phyloP scores from a whole-genome alignment of 2,329 filamentous ascomycete genomes.

The Amauroascus verrucosus region DNA sequence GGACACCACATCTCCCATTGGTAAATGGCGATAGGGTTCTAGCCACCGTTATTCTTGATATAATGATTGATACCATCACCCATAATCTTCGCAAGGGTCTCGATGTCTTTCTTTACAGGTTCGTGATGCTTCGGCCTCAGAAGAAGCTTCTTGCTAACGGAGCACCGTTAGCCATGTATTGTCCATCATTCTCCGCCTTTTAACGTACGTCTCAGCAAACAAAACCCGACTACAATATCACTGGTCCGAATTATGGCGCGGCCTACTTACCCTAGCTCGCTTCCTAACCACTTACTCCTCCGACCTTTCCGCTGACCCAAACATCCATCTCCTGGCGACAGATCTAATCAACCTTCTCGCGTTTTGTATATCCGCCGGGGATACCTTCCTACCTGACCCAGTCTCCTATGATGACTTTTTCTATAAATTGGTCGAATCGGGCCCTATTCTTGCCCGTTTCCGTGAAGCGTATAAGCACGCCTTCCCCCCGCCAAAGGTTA shows the following conservation, averaged over 20 bases:
- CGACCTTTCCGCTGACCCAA: constrained; percentile 59
- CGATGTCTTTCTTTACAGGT: constrained; percentile 74
- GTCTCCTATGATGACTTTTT: constrained; percentile 91
- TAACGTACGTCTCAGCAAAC: constrained; percentile 74
- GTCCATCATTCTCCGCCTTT: constrained; percentile 68
- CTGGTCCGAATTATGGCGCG: constrained; percentile 91
- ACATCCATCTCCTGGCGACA: constrained; percentile 64
- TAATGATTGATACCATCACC: constrained; percentile 81
- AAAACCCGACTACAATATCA: constrained; percentile 77
- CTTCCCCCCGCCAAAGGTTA: constrained; percentile 13
- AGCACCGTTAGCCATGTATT: constrained; percentile 51
- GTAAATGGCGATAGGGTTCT: constrained; percentile 63
- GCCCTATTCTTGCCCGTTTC: constrained; percentile 72
- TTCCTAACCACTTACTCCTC: constrained; percentile 80
- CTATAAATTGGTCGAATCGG: constrained; percentile 93
- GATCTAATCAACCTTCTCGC: constrained; percentile 73
- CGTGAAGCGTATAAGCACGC: constrained; percentile 58
- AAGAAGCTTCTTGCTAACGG: not conserved
- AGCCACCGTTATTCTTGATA: constrained; percentile 68
- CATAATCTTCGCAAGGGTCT: constrained; percentile 83
- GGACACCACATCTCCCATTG: constrained; percentile 72
- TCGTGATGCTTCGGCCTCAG: constrained; percentile 13
- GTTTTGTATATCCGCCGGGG: constrained; percentile 72
- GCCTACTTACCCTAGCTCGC: constrained; percentile 73
- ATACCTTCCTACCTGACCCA: constrained; percentile 79